Evolutionary conservation across 495 filamentous ascomycete species (phyloP).

Genomic region (Neurospora hispaniola): DNA sequence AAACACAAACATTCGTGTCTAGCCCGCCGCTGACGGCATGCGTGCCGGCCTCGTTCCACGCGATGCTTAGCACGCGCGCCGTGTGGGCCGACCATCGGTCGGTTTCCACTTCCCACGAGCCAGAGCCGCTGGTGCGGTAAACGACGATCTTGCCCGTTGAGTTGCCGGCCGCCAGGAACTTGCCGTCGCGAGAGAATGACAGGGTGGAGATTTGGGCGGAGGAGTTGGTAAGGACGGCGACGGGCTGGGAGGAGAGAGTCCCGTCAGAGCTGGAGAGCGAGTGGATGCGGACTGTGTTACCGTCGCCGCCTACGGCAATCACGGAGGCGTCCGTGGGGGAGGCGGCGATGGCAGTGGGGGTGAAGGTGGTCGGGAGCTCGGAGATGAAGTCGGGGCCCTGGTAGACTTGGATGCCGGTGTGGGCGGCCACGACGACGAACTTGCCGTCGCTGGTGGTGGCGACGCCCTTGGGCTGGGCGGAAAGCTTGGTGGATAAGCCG

Average conservation of each 20-base stretch:
- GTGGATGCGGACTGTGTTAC: slow-evolving; percentile 63
- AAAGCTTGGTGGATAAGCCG: slow-evolving; percentile 34
- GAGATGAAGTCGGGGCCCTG: slow-evolving; percentile 38
- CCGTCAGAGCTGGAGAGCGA: slow-evolving; percentile 36
- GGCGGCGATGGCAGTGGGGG: slow-evolving; percentile 60
- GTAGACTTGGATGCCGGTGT: slow-evolving; percentile 55
- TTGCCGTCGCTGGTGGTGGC: slow-evolving; percentile 30
- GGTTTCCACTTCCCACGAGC: slow-evolving; percentile 48
- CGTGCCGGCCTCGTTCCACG: slow-evolving; percentile 66
- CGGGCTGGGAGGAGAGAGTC: slow-evolving; percentile 27
- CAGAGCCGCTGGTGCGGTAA: slow-evolving; percentile 41
- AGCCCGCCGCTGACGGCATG: slow-evolving; percentile 75
- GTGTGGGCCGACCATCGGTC: slow-evolving; percentile 90
- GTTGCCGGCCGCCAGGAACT: slow-evolving; percentile 69
- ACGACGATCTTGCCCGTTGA: slow-evolving; percentile 76
- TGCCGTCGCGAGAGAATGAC: slow-evolving; percentile 66
- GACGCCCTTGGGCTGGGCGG: slow-evolving; percentile 42
- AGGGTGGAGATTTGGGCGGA: slow-evolving; percentile 54
- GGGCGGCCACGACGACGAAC: slow-evolving; percentile 51
- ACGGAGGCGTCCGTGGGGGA: slow-evolving; percentile 30
- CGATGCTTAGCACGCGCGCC: slow-evolving; percentile 68
- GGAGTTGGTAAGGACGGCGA: slow-evolving; percentile 39
- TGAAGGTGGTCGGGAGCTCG: slow-evolving; percentile 39
- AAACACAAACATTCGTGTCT: slow-evolving; percentile 85
- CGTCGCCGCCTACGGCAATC: slow-evolving; percentile 69